Percentiles rank a stretch among this genome's conserved stretches.
Conservation (phyloP, 2,329 filamentous ascomycete species). For the Colletotrichum neosansevieriae region DNA sequence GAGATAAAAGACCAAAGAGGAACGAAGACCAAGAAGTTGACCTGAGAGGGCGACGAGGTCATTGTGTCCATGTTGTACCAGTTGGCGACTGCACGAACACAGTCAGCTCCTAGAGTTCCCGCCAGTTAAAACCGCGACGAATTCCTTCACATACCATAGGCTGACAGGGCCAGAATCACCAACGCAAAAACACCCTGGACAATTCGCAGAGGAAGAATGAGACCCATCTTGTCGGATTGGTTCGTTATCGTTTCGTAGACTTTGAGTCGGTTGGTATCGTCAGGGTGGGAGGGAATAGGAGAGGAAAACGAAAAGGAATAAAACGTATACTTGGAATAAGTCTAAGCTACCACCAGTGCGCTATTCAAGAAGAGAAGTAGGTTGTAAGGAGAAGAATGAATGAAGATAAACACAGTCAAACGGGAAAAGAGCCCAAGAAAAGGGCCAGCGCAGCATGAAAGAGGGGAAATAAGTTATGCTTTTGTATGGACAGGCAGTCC, state of each 20-base stretch:
- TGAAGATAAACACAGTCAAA: conserved; percentile 19
- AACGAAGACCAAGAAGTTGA: conserved; percentile 70
- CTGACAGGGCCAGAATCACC: conserved; percentile 60
- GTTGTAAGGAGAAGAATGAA: conserved; percentile 6
- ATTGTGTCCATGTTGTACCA: conserved; percentile 70
- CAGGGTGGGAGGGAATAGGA: background rate
- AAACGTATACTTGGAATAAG: conserved; percentile 26
- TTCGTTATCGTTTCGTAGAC: conserved; percentile 32
- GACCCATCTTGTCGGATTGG: conserved; percentile 52
- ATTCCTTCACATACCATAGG: conserved; percentile 57
- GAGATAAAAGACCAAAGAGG: conserved; percentile 67
- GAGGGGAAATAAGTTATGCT: conserved; percentile 38
- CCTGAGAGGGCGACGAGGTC: conserved; percentile 64
- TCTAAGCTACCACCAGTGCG: conserved; percentile 40
- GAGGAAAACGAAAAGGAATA: conserved; percentile 17
- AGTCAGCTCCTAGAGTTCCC: conserved; percentile 36
- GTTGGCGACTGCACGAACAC: conserved; percentile 61
- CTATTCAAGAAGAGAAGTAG: conserved; percentile 36
- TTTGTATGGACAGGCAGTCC: conserved; percentile 38
- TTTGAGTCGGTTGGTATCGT: conserved; percentile 18
- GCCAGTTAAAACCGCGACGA: background rate
- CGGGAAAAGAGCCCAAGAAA: conserved; percentile 31
- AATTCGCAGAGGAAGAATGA: conserved; percentile 58
- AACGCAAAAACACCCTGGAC: conserved; percentile 60
- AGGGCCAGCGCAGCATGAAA: conserved; percentile 36